Evolutionary conservation across 495 filamentous ascomycete genomes (phyloP), one percentile per base, ranked within the genome.

Genomic region (Neurospora sp.): DNA sequence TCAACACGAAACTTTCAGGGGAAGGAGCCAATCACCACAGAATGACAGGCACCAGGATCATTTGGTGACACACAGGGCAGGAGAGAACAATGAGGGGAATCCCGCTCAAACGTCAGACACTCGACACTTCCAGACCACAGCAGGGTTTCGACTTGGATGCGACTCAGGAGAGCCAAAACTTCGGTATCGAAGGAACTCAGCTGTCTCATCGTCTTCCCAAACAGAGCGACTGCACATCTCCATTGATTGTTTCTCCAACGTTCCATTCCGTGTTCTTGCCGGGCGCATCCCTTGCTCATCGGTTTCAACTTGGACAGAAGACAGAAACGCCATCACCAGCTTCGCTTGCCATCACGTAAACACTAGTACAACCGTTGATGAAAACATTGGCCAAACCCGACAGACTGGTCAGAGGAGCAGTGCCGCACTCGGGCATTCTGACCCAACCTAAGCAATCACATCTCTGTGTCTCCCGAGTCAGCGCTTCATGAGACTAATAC

Each of bases 51-150:
- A 73, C 73, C 77, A 78, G 79, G 79, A 77, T 73, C 22, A n/a
- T 72, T 80, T 76, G 81, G 79, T 76, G 75, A 82, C 80, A 77
- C 78, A 78, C 69, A 70, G 71, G 73, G 74, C 79, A 80, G 71
- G 69, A 70, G 77, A 76, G 69, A 76, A 31, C 53, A 27, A 61
- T 7, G 53, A 35, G 53, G 53, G 38, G 39, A 65, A 18, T 71
- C 61, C 12, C 73, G 69, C 71, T 78, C 76, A 78, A 78, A 78
- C 78, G 76, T 80, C 75, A 74, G 74, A 78, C 76, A 79, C 76
- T 77, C 53, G 78, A 76, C 78, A 73, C 68, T 65, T 73, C 40
- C 68, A 72, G 71, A 71, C 73, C 53, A 65, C 53, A 1, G 53
- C 27, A 65, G 53, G 53, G 48, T 2, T 59, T 27, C 48, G 59